phyloP scores from a whole-genome alignment of 371 early-diverging fungal species.

The Dipsacomyces acuminosporus region DNA sequence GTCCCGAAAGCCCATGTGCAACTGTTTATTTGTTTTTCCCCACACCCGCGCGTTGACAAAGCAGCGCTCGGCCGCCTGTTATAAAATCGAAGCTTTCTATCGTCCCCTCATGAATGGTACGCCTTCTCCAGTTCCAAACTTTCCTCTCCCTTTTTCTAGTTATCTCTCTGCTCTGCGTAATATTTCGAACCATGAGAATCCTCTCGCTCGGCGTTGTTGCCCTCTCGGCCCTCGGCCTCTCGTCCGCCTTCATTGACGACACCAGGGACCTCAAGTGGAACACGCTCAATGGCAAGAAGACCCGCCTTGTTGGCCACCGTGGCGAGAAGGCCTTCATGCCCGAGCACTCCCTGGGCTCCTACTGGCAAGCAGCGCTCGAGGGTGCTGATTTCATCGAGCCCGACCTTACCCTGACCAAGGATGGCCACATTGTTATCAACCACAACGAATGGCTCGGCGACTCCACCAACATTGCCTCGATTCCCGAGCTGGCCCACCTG shows the following conservation, averaged over 20 bases:
- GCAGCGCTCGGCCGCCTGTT: no score
- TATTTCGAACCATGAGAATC: constrained; percentile 3
- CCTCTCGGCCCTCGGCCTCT: background rate
- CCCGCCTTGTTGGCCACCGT: constrained; percentile 47
- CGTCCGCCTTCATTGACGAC: constrained; percentile 9
- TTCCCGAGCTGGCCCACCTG: constrained; percentile 36
- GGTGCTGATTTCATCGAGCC: constrained; percentile 50
- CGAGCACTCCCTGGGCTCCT: constrained; percentile 48
- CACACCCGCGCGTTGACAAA: no score
- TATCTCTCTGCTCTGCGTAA: background rate
- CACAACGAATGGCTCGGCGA: constrained; percentile 48
- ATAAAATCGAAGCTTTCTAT: no score
- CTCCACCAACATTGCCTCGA: constrained; percentile 39
- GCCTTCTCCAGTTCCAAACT: no score
- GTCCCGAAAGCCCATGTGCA: no score
- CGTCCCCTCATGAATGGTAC: no score
- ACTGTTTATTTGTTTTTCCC: no score
- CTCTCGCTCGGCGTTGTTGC: background rate
- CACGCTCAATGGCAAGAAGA: constrained; percentile 37
- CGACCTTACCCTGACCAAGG: constrained; percentile 47
- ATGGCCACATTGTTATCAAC: constrained; percentile 46
- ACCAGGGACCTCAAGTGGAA: constrained; percentile 29
- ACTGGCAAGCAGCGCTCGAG: constrained; percentile 48
- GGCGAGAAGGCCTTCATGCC: constrained; percentile 51
- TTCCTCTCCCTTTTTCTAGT: background rate